Evolutionary conservation across 345 rosid species (phyloP).

Genomic region (Linum trigynum): DNA sequence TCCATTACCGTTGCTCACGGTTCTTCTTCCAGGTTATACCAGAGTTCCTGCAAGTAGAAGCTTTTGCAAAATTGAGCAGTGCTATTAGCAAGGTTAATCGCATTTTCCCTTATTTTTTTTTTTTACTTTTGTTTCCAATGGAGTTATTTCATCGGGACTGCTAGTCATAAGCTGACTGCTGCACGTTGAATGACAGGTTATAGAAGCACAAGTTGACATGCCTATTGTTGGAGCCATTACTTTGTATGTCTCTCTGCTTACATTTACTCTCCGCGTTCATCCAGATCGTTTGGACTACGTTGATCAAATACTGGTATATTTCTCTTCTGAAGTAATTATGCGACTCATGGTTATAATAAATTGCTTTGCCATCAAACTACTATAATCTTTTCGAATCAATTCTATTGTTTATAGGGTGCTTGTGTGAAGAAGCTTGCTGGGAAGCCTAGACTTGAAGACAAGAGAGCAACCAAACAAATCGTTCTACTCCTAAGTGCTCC

Average conservation of each 20-base stretch:
- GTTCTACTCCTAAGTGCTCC: conserved; percentile 96
- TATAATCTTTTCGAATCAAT: no score
- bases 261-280: conserved; percentile 94
- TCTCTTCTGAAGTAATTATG: background rate
- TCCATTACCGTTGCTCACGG: background rate
- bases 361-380: background rate
- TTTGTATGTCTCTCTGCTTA: conserved; percentile 90
- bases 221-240: conserved; percentile 86
- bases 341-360: background rate
- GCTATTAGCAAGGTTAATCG: conserved; percentile 85
- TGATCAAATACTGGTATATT: conserved; percentile 91
- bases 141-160: background rate
- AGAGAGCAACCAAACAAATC: conserved; percentile 80
- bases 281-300: conserved; percentile 99
- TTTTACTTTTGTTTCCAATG: background rate
- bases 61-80: conserved; percentile 87
- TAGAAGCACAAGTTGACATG: conserved; percentile 94
- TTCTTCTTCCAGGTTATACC: conserved; percentile 41
- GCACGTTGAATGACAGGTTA: conserved; percentile 47
- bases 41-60: conserved; percentile 96
- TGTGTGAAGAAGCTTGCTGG: conserved; percentile 75
- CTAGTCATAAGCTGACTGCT: background rate
- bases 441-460: conserved; percentile 72
- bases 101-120: background rate
- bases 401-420: conserved; percentile 54